Evolutionary conservation across 1,139 yeast species (phyloP).

Genomic region (Debaryomycetaceae sp.): DNA sequence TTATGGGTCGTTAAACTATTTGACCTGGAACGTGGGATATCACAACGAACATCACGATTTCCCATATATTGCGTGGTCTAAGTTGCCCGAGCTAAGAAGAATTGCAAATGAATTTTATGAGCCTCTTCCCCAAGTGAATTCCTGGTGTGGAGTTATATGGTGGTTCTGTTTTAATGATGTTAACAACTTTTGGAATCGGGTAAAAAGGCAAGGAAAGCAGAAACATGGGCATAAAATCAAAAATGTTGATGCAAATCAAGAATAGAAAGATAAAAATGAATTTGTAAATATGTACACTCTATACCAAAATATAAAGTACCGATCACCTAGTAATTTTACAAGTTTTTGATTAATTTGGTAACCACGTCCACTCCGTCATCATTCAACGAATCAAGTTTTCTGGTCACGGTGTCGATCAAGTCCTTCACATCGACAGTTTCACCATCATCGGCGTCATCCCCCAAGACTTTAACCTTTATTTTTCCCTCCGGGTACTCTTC

Average conservation of each 20-base stretch:
- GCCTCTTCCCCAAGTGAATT: constrained; percentile 70
- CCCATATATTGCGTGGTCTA: constrained; percentile 90
- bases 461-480: constrained; percentile 79
- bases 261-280: neutral
- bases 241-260: constrained; percentile 7
- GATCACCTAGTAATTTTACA: constrained; percentile 19
- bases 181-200: constrained; percentile 76
- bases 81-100: constrained; percentile 58
- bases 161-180: constrained; percentile 68
- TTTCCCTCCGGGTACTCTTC: constrained; percentile 84
- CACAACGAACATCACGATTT: constrained; percentile 96
- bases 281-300: neutral
- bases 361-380: constrained; percentile 51
- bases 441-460: constrained; percentile 88
- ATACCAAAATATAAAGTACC: neutral
- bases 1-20: constrained; percentile 70
- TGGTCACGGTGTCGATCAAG: constrained; percentile 52
- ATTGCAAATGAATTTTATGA: constrained; percentile 81
- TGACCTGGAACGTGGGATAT: constrained; percentile 92
- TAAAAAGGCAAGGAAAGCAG: constrained; percentile 55
- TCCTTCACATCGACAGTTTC: constrained; percentile 64
- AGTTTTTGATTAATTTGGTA: constrained; percentile 56
- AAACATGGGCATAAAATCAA: constrained; percentile 31
- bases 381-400: constrained; percentile 44
- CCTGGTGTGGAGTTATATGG: constrained; percentile 77